Conservation (phyloP, 2,329 filamentous ascomycete genomes). For the Arthrobotrys musiformis region DNA sequence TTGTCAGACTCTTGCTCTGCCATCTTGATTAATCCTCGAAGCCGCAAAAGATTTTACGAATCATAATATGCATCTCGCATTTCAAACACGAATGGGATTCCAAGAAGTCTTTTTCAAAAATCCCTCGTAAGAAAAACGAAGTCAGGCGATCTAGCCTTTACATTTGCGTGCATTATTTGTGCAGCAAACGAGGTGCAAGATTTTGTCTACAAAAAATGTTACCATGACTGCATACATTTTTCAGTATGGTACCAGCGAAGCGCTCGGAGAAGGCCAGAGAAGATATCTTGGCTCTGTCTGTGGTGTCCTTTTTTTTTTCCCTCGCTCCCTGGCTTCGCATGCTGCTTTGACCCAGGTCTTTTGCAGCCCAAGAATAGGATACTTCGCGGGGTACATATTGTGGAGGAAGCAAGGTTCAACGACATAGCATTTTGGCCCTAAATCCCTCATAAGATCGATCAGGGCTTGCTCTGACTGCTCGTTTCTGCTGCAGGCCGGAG, state of each 20-base stretch:
- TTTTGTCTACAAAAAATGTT: conserved; percentile 47
- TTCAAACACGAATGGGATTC: conserved; percentile 54
- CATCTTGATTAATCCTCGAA: conserved; percentile 48
- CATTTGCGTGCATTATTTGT: conserved; percentile 56
- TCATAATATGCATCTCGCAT: conserved; percentile 56
- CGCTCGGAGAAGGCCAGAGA: conserved; percentile 53
- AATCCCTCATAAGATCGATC: conserved; percentile 55
- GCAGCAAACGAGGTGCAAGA: conserved; percentile 53
- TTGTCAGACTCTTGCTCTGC: conserved; percentile 46
- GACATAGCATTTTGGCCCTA: conserved; percentile 46
- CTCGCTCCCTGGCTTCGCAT: conserved; percentile 53
- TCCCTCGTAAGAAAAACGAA: conserved; percentile 54
- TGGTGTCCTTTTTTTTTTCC: conserved; percentile 37
- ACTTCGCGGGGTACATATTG: conserved; percentile 56
- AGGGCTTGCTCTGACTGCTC: conserved; percentile 34
- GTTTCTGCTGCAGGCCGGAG: conserved; percentile 46
- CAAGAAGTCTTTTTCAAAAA: conserved; percentile 45
- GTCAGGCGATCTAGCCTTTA: conserved; percentile 55
- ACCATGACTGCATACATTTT: conserved; percentile 54
- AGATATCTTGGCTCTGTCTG: conserved; percentile 35
- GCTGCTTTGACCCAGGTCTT: conserved; percentile 52
- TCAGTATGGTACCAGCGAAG: conserved; percentile 3
- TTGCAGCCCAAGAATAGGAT: conserved; percentile 55
- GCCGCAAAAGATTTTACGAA: conserved; percentile 52
- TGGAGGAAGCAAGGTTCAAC: conserved; percentile 56